Evolutionary conservation across 345 rosid genomes (phyloP), one percentile per base, ranked within the genome.

Genomic region (Combretum micranthum): DNA sequence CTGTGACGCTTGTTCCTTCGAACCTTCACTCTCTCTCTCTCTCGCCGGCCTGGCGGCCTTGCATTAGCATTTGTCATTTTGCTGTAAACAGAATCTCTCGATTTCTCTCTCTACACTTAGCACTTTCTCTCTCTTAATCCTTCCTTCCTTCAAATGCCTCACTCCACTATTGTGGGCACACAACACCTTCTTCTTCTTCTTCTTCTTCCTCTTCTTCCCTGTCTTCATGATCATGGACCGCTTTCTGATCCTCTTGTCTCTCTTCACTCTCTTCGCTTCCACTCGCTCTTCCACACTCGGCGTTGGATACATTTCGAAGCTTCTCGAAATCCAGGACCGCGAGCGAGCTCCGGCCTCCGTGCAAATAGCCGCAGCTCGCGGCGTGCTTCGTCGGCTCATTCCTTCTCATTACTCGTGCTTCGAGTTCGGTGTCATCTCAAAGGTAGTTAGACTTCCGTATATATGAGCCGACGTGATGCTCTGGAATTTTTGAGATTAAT

Each of bases 311-410:
- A 65, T 85, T n/a, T 80, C 85, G 12, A 60, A 65, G 37, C 70
- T 85, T 20, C 87, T 85, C 54, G 77, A 82, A 17, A 69, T 77
- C 51, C 92, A 85, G 71, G 87, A 77, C 19, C 70, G 69, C 47
- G 88, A 82, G 72, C 72, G 85, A 19, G 80, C 87, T 68, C 68
- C 84, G 63, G 75, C 83, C 22, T 51, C 83, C 3, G 76, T 78
- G 64, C 92, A 85, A 63, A 45, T 82, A 22, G 76, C 78, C 10
- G 84, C 92, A 0, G 84, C 86, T 21, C 64, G 72, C 17, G 76
- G 69, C n/a, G 84, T 63, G 37, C 88, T 85, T 42, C 76, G 49
- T 23, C 75, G 92, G 46, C 61, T 85, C 52, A 77, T 82, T 56
- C 92, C 92, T 44, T 76, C 79, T 64, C 86, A 71, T 61, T 53